Evolutionary conservation across 352 stramenopile genomes (phyloP), one percentile per base, ranked within the genome.

Genomic region (Phytophthora fragariaefolia): DNA sequence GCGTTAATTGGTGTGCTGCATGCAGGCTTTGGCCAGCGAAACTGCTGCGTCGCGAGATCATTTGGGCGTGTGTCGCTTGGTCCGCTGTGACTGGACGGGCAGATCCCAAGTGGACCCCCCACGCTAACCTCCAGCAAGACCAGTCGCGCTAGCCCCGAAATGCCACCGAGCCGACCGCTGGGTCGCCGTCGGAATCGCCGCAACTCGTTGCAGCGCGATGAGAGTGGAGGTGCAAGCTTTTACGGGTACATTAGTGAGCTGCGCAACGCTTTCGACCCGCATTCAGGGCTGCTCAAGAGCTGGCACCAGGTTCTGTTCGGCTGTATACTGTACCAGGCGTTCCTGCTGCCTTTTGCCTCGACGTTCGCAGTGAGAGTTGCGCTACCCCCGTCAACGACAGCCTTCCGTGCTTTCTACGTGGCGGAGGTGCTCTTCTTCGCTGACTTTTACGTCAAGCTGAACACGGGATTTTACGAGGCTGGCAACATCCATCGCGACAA

Each of bases 381-480:
- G 36, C 66, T 70, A 6, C 64, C 65, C 26, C 30, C 26, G 24
- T 72, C 43, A 6, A 57, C 43, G 18, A 45, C 42, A 26, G 64
- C 43, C 27, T 73, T 77, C 12, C 34, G 45, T 2, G 63, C 61
- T 1, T 73, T 89, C 20, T 82, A 84, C 58, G 63, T 45, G 7
- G 42, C 63, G 46, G 79, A 90, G 48, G 17, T 58, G 20, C 60
- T 90, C 30, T 90, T 90, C 57, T 30, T 76, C 9, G 47, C 59
- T 20, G 79, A 91, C 60, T 74, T 91, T 49, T 83, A 77, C 62
- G 71, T 91, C n/a, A 68, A 86, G 42, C 28, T 82, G 23, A 77
- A 89, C 60, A 87, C 77, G 17, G 80, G 82, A 12, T 89, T 79
- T 54, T 89, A 91, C 61, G 61, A 86, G 40, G 68, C 76, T 42